These are phyloP conservation scores for Plasmodium billcollinsi DNA, from an alignment of 169 alveolate genomes.

Conservation along the genomic window DNA sequence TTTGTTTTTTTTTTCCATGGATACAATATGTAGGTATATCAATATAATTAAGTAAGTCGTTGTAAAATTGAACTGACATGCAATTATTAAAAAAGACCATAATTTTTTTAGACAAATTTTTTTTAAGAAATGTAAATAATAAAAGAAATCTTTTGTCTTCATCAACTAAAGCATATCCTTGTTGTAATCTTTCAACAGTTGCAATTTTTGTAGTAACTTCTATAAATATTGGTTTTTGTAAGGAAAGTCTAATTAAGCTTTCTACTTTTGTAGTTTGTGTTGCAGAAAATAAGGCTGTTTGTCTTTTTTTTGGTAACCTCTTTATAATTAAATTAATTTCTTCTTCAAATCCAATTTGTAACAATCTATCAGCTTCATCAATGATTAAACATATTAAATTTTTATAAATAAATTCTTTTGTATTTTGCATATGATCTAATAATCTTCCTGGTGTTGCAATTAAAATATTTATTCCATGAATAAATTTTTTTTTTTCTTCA, in stretches of 20 bases:
- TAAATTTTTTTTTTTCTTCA: slow-evolving; percentile 96
- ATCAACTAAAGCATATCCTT: slow-evolving; percentile 97
- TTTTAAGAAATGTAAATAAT: slow-evolving; percentile 96
- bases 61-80: slow-evolving; percentile 98
- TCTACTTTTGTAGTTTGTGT: slow-evolving; percentile 98
- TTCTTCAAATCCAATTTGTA: slow-evolving; percentile 99
- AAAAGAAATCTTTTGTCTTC: slow-evolving; percentile 96
- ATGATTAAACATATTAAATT: slow-evolving; percentile 96
- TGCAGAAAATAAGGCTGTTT: slow-evolving; percentile 98
- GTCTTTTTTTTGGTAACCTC: slow-evolving; percentile 96
- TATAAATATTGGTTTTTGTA: slow-evolving; percentile 95
- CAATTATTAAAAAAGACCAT: slow-evolving; percentile 99
- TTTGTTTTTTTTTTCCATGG: slow-evolving; percentile 98
- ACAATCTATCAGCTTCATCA: slow-evolving; percentile 99
- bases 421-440: slow-evolving; percentile 98
- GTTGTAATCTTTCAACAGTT: slow-evolving; percentile 96
- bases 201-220: slow-evolving; percentile 92
- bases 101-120: slow-evolving; percentile 93
- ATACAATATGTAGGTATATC: slow-evolving; percentile 97
- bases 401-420: slow-evolving; percentile 95
- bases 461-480: slow-evolving; percentile 96
- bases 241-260: slow-evolving; percentile 96
- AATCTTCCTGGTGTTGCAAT: slow-evolving; percentile 99
- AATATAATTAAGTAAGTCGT: slow-evolving; percentile 97
- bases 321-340: slow-evolving; percentile 98